Percentiles rank a stretch among this genome's conserved stretches.
Evolutionary conservation across 805 yeast species (phyloP).

Genomic region (Hanseniaspora clermontiae): DNA sequence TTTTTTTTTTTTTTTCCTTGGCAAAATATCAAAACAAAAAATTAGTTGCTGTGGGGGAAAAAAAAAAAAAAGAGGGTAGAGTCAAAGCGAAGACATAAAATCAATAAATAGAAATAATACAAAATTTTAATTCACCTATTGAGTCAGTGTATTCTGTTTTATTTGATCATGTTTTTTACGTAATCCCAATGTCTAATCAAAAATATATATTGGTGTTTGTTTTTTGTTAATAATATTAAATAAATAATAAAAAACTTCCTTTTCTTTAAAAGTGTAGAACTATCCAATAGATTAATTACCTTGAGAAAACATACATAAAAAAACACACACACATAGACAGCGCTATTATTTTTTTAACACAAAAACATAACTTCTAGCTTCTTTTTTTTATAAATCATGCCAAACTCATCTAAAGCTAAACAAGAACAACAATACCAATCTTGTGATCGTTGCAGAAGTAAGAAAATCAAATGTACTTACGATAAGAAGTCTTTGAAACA

Average conservation of each 20-base stretch:
- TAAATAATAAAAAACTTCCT: too few species aligned
- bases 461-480: conserved; percentile 49
- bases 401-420: not conserved
- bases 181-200: not conserved
- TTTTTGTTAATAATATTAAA: too few species aligned
- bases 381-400: conserved; percentile 20
- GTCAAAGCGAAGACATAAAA: not conserved
- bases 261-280: too few species aligned
- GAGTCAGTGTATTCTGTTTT: too few species aligned
- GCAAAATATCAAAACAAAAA: too few species aligned
- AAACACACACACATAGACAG: too few species aligned
- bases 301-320: not conserved
- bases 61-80: too few species aligned
- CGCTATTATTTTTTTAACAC: not conserved
- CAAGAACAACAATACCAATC: conserved; percentile 9
- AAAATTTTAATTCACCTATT: too few species aligned
- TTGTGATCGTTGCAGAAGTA: conserved; percentile 29
- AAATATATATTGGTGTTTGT: too few species aligned
- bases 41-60: not conserved
- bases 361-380: conserved; percentile 26
- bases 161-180: too few species aligned
- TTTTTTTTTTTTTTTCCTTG: too few species aligned
- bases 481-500: conserved; percentile 53
- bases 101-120: not conserved
- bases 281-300: too few species aligned